A percentile compares a stretch with the other conserved stretches of the same genome.
phyloP scores from a whole-genome alignment of 2,329 filamentous ascomycete genomes.

The Xylariaceae sp. region DNA sequence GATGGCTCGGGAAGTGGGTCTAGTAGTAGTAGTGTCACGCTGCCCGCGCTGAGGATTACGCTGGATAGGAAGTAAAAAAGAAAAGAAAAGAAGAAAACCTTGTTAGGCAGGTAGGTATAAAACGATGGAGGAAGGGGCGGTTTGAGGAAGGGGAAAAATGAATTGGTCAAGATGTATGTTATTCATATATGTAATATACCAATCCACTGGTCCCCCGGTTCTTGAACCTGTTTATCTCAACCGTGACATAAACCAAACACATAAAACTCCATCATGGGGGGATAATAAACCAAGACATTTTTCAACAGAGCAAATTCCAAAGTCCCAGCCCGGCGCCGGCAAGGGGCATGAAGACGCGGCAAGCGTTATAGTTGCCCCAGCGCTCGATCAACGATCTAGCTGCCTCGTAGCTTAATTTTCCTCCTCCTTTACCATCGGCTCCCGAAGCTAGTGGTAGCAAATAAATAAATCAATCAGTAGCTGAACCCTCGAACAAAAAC shows the following conservation, averaged over 20 bases:
- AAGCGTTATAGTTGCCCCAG: constrained; percentile 21
- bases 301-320: constrained; percentile 23
- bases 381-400: constrained; percentile 14
- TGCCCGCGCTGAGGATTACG: background rate
- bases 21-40: background rate
- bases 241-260: no score
- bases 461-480: background rate
- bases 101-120: background rate
- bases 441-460: background rate
- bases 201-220: no score
- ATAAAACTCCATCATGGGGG: no score
- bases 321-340: constrained; percentile 19
- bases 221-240: no score
- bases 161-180: no score
- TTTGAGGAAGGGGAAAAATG: no score
- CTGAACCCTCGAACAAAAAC: background rate
- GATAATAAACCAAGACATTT: no score
- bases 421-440: no score
- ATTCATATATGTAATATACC: no score
- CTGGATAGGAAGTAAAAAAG: background rate
- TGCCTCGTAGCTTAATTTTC: constrained; percentile 13
- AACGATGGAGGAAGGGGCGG: background rate
- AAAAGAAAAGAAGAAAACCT: no score
- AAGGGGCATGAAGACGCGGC: constrained; percentile 20
- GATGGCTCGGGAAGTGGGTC: constrained; percentile 10